Evolutionary conservation across 163 green algal species (phyloP).

Genomic region (Coccomyxa subellipsoidea): DNA sequence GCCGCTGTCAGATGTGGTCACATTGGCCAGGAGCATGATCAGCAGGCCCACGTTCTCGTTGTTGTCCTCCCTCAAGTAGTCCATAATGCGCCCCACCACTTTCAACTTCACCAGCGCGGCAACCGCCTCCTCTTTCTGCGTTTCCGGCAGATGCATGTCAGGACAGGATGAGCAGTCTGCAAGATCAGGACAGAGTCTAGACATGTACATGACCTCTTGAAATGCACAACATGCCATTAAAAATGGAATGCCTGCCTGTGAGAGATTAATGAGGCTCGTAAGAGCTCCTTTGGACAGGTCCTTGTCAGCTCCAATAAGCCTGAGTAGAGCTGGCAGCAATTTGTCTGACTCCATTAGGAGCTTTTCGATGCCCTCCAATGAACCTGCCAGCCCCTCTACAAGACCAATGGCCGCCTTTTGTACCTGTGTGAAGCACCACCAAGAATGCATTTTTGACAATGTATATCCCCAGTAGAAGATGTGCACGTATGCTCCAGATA

Average conservation of each 20-base stretch:
- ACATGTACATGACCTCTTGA: neutral
- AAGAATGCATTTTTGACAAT: too few relatives aligned
- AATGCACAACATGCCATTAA: too few relatives aligned
- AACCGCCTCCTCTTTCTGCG: conserved; percentile 45
- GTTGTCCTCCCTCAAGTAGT: conserved; percentile 53
- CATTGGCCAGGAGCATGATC: conserved; percentile 77
- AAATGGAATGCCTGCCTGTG: conserved; percentile 27
- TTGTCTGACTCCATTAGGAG: conserved; percentile 28
- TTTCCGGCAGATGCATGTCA: neutral
- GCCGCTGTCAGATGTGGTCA: conserved; percentile 65
- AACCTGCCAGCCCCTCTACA: conserved; percentile 46
- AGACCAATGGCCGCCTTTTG: conserved; percentile 32
- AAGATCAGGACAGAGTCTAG: neutral
- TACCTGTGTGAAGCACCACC: conserved; percentile 30
- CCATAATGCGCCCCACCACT: conserved; percentile 50
- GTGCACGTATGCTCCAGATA: too few relatives aligned
- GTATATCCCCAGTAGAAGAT: too few relatives aligned
- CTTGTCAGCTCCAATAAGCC: conserved; percentile 29
- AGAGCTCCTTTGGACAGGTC: conserved; percentile 39
- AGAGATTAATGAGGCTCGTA: conserved; percentile 72
- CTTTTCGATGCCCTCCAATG: conserved; percentile 56
- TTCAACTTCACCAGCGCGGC: conserved; percentile 45
- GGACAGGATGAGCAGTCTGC: neutral
- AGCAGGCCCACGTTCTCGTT: conserved; percentile 51
- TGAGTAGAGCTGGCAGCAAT: conserved; percentile 59